phyloP scores from a whole-genome alignment of 768 basidiomycete species.

The Boletus reticuloceps region DNA sequence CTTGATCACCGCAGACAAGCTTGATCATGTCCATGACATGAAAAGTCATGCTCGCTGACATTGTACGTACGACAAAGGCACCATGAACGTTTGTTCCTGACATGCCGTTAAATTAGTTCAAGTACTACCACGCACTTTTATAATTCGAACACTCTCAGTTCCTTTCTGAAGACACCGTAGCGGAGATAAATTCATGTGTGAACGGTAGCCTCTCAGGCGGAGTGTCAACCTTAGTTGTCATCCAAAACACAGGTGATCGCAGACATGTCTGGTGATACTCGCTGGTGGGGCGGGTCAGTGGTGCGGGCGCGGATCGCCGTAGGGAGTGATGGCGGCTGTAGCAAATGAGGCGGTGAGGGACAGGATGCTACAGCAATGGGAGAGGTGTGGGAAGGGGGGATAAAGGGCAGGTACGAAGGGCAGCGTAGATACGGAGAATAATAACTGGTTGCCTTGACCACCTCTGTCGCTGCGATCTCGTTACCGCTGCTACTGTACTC shows the following conservation, averaged over 20 bases:
- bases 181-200: too few relatives aligned
- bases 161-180: too few relatives aligned
- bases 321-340: background rate
- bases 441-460: constrained; percentile 52
- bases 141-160: too few relatives aligned
- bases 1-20: too few relatives aligned
- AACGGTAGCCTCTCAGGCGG: background rate
- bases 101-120: too few relatives aligned
- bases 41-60: too few relatives aligned
- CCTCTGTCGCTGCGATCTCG: constrained; percentile 35
- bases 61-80: too few relatives aligned
- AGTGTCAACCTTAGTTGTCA: constrained; percentile 1
- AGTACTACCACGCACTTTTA: too few relatives aligned
- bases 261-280: too few relatives aligned
- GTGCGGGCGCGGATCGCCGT: background rate
- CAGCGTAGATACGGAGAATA: constrained; percentile 1
- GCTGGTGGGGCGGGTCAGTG: background rate
- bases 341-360: background rate
- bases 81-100: too few relatives aligned
- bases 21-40: too few relatives aligned
- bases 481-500: constrained; percentile 19
- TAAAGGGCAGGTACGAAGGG: constrained; percentile 17
- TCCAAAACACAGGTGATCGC: background rate
- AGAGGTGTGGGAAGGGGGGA: constrained; percentile 6
- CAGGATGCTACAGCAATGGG: constrained; percentile 2